phyloP scores from a whole-genome alignment of 495 filamentous ascomycete species.

The Gamarada debralockiae region DNA sequence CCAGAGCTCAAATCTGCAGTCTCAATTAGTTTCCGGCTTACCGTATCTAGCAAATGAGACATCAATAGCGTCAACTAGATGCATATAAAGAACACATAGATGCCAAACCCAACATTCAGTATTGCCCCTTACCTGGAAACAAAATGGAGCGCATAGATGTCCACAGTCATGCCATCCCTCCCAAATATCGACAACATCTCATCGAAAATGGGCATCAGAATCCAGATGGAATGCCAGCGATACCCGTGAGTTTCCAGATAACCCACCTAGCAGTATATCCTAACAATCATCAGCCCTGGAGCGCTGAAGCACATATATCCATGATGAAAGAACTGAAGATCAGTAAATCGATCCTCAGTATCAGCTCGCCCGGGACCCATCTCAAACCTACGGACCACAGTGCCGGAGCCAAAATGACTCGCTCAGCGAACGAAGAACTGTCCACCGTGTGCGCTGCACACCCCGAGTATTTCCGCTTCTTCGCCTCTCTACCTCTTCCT shows the following conservation, averaged over 20 bases:
- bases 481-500: conserved; percentile 46
- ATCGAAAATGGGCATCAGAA: not conserved
- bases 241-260: conserved; percentile 35
- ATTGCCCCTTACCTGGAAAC: too few species aligned
- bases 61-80: too few species aligned
- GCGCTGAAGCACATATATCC: conserved; percentile 34
- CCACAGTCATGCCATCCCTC: not conserved
- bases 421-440: conserved; percentile 35
- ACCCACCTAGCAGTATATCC: not conserved
- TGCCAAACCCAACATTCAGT: too few species aligned
- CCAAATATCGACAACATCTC: not conserved
- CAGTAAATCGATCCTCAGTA: conserved; percentile 45
- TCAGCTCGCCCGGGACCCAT: conserved; percentile 45
- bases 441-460: conserved; percentile 32
- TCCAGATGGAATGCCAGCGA: conserved; percentile 45
- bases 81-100: too few species aligned
- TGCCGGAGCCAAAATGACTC: conserved; percentile 29
- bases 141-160: conserved; percentile 1
- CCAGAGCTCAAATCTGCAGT: too few species aligned
- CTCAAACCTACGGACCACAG: conserved; percentile 29
- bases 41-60: too few species aligned
- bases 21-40: too few species aligned
- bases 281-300: conserved; percentile 33
- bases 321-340: conserved; percentile 43
- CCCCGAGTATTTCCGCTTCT: conserved; percentile 41